These are phyloP conservation scores for Funneliformis mosseae DNA, from an alignment of 192 early-diverging fungal species.

Conservation along the genomic window DNA sequence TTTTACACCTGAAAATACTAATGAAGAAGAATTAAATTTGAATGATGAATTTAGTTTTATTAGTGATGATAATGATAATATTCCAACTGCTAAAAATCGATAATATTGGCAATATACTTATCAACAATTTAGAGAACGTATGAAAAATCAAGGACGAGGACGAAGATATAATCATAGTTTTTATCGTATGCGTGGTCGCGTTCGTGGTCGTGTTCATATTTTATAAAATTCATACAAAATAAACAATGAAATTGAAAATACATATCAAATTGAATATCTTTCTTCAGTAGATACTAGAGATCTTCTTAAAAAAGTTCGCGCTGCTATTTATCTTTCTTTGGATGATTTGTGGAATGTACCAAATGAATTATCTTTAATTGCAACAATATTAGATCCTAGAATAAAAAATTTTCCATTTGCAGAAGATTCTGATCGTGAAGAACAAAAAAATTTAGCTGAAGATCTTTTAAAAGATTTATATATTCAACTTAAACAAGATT, in stretches of 20 bases:
- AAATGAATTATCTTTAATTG: background rate
- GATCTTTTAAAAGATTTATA: background rate
- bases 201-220: no score
- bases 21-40: background rate
- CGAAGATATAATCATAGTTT: no score
- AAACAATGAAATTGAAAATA: background rate
- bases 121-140: no score
- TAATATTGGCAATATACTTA: background rate
- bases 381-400: background rate
- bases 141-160: no score
- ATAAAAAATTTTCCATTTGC: background rate
- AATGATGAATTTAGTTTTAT: background rate
- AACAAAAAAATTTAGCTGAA: background rate
- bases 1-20: background rate
- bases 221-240: no score
- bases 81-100: background rate
- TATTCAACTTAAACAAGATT: background rate
- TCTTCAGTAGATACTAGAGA: background rate
- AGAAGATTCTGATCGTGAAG: background rate
- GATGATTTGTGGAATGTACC: background rate
- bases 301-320: background rate
- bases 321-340: background rate
- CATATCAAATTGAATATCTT: background rate
- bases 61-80: constrained; percentile 6
- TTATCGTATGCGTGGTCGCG: no score